These are phyloP conservation scores for Colletotrichum lupini DNA, from an alignment of 2,329 filamentous ascomycete genomes.

Conservation along the genomic window DNA sequence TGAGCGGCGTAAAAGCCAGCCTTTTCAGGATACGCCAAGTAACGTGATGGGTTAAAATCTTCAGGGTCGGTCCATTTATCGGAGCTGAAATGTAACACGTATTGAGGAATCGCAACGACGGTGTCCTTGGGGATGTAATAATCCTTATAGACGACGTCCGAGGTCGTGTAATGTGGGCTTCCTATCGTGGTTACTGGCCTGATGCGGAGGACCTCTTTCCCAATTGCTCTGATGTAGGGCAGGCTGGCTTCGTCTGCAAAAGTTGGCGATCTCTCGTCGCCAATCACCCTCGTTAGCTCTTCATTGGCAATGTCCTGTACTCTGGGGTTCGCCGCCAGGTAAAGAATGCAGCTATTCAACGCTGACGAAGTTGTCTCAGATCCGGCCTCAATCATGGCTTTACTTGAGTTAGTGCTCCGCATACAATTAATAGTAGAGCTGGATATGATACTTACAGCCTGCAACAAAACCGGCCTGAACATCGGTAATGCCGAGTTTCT, in stretches of 20 bases:
- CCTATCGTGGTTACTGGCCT: neutral
- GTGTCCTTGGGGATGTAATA: constrained; percentile 9
- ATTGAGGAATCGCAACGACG: neutral
- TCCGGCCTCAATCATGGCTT: neutral
- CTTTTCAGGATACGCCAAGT: neutral
- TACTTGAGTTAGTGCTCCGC: neutral
- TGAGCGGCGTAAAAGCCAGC: neutral
- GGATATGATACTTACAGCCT: neutral
- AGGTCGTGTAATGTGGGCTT: neutral
- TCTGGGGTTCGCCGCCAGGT: neutral
- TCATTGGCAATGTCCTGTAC: neutral
- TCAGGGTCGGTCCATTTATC: neutral
- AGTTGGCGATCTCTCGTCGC: neutral
- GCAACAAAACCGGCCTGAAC: neutral
- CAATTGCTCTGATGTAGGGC: constrained; percentile 41
- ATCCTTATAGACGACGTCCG: neutral
- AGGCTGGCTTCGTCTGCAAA: neutral
- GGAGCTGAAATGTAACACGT: neutral
- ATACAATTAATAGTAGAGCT: neutral
- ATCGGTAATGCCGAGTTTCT: neutral
- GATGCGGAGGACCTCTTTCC: constrained; percentile 61
- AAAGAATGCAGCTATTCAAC: neutral
- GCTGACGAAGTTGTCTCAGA: neutral
- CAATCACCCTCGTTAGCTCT: neutral
- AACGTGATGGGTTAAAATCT: neutral